Evolutionary conservation across 2,329 filamentous ascomycete species (phyloP), one percentile per base, ranked within the genome.

Genomic region (Cladobotryum mycophilum): DNA sequence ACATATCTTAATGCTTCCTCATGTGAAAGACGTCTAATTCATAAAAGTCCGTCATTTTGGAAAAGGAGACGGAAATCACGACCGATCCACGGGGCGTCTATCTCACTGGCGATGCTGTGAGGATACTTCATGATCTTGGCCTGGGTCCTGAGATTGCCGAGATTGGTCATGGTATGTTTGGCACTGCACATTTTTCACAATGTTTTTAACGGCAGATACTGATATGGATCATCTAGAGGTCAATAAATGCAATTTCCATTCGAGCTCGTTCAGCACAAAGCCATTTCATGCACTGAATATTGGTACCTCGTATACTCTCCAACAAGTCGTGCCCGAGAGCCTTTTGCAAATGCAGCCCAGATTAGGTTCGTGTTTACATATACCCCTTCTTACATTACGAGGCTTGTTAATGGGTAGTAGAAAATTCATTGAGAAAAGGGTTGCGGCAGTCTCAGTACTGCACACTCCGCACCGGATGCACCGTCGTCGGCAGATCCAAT

Each of bases 81-180:
- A 36, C 41, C 18, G 52, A 54, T n/a, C 52, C 52, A 11, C 45
- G 52, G 14, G 52, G 49, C 20, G 49, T 54, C 6, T 52, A 48
- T 33, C 30, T 54, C 14, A 47, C 52, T n/a, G 52, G 52, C 14
- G 52, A 54, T 52, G 49, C 49, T 13, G 18, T 49, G 13, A 42
- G 52, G 15, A 52, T 54, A n/a, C 34, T 48, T 17, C 34, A 52
- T 37, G 22, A 25, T 33, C 18, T 54, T 14, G 52, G 49, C 4
- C 13, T 37, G 14, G 51, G 48, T 38, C 35, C 34, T 40, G 25
- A 47, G 15, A 40, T 51, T 5, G 15, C 41, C 5, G 18, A 25
- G 18, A 47, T 51, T 35, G 48, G 48, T 38, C 48, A 47, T 30
- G 30, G 45, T 47, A 47, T 1, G 45, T 30, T 35, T 14, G 20